Base-by-base conservation (phyloP, 1,284 basidiomycete species). In the Cryptococcus neoformans region DNA sequence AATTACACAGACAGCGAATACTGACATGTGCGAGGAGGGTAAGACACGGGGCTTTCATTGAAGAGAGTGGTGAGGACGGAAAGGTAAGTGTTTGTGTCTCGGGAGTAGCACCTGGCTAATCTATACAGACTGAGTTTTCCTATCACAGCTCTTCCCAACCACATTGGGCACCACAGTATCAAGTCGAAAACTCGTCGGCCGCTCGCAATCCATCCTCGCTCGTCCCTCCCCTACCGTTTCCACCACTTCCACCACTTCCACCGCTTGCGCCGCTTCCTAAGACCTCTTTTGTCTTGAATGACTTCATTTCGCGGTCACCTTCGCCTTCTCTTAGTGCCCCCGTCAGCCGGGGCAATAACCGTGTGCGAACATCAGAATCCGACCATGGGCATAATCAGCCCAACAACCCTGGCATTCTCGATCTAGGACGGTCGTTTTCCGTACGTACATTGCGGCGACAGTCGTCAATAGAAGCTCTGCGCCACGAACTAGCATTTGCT, bases 351-450 rank as follows among this genome's bases (percentile, higher is more conserved):
- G 4, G 28, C 28, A 21, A 44, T 21, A 58, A 57, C 17, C 56
- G 56, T 28, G 60, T 59, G 11, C 50, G 60, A 17, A 58, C 60
- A 28, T 60, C 59, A 6, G 58, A 62, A 14, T 37, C 39, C 51
- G 55, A 47, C 52, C 28, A 28, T 28, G 28, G 28, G 28, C 28
- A 28, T 28, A 28, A 28, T 28, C 28, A 28, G 4, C 28, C 28
- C 28, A 28, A 28, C 28, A 28, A 28, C 28, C 28, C 28, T 28
- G 4, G 28, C 28, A 4, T 28, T 28, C 28, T 28, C 28, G 4
- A 21, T 9, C 28, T 55, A 3, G 17, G 39, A 12, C 49, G 54
- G n/a, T 40, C 56, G 5, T 47, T 51, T 5, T 56, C 59, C 14
- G 17, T 44, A 17, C 45, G 47, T 42, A 28, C 40, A 4, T 28